phyloP scores from a whole-genome alignment of 73 alveolate genomes.

The Paramecium caudatum region DNA sequence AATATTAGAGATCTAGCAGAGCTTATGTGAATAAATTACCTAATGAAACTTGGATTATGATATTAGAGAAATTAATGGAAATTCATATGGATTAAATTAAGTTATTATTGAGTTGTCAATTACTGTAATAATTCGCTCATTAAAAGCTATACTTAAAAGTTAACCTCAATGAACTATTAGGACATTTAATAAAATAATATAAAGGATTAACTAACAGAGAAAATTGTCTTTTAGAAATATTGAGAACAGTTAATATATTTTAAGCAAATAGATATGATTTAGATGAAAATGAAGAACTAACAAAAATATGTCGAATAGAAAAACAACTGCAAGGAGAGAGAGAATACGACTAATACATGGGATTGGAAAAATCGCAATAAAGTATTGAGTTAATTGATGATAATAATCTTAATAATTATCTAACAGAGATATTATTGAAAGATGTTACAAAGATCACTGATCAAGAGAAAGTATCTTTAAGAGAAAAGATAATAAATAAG shows the following conservation, averaged over 20 bases:
- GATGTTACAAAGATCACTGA: not conserved
- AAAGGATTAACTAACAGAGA: not conserved
- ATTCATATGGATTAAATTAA: not conserved
- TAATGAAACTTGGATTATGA: slow-evolving; percentile 43
- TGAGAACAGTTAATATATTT: slow-evolving; percentile 53
- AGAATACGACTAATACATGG: slow-evolving; percentile 51
- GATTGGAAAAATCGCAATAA: not conserved
- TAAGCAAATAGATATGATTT: slow-evolving; percentile 33
- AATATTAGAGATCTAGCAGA: slow-evolving; percentile 9
- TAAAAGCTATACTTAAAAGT: not conserved
- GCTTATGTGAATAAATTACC: slow-evolving; percentile 12
- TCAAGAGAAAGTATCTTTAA: not conserved
- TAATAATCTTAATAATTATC: not conserved
- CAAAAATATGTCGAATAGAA: not conserved
- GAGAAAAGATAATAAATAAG: not conserved
- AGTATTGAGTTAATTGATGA: slow-evolving; percentile 35
- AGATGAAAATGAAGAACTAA: not conserved
- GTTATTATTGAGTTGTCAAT: not conserved
- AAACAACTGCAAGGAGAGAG: slow-evolving; percentile 3
- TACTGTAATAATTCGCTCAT: slow-evolving; percentile 46
- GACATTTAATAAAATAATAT: not conserved
- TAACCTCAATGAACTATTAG: not conserved
- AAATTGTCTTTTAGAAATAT: not conserved
- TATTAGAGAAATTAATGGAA: not conserved
- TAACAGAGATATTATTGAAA: not conserved